Base-by-base conservation (phyloP, 2,329 filamentous ascomycete species). In the Neurospora crassa region DNA sequence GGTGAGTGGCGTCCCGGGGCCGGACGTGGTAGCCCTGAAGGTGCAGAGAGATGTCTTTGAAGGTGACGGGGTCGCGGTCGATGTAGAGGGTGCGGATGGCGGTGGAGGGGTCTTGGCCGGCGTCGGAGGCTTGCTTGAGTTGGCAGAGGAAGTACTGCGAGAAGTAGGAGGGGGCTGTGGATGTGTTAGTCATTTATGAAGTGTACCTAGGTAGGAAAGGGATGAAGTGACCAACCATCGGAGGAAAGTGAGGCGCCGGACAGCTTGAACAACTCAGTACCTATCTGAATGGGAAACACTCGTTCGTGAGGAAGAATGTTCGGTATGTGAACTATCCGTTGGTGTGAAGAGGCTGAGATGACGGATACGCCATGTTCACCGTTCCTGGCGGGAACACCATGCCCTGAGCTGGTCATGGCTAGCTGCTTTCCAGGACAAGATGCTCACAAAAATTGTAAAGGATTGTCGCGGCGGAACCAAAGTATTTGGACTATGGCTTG, bases 91-190 rank as follows among this genome's bases (percentile, higher is more conserved):
- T 97, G 75, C 91, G 90, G 72, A 97, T 84, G 67, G 82, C 80
- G 5, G 77, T 75, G 47, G 78, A 79, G 5, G 81, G 71, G 70
- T 87, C 86, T 70, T 89, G 85, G 72, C 87, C 87, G 71, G 86
- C 86, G 67, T 87, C 85, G 72, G 89, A 86, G 68, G 87, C 90
- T 75, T 84, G 82, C 71, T 88, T 86, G 53, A 97, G 82, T 82
- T 97, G 94, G 77, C 92, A 92, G 76, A 90, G 86, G 81, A 98
- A 98, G 83, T 96, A 97, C 76, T 93, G 91, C 24, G 95, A 97
- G 82, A 98, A 97, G 81, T 97, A 97, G 68, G 94, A 97, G 72
- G 95, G 95, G 78, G 94, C 95, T 97, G 71, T 34, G 6, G 3
- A 6, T 4, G 24, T 10, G 67, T 68, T 40, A 34, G 68, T 68